These are phyloP conservation scores for Suhomyces pyralidae DNA, from an alignment of 805 yeast genomes.

Conservation along the genomic window DNA sequence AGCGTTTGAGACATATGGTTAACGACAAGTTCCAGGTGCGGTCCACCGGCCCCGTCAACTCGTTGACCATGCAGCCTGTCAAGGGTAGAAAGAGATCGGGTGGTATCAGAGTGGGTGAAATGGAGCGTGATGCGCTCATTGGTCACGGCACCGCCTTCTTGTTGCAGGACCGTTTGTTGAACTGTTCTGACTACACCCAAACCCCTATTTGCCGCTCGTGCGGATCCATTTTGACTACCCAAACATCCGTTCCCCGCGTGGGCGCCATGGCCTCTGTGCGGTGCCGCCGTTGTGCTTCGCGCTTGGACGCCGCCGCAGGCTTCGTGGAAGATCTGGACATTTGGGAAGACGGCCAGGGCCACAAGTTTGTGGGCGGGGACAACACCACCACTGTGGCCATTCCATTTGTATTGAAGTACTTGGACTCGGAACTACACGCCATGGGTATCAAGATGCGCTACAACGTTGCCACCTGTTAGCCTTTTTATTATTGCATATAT, in stretches of 20 bases:
- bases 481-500: not conserved
- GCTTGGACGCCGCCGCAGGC: slow-evolving; percentile 53
- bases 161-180: slow-evolving; percentile 89
- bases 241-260: slow-evolving; percentile 84
- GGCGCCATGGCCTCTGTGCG: slow-evolving; percentile 76
- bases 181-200: slow-evolving; percentile 94
- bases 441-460: slow-evolving; percentile 96
- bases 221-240: slow-evolving; percentile 89
- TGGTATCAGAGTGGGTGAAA: slow-evolving; percentile 99
- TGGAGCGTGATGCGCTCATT: slow-evolving; percentile 98
- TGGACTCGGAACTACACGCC: slow-evolving; percentile 93
- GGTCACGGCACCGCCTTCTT: slow-evolving; percentile 98
- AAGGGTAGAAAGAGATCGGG: slow-evolving; percentile 98
- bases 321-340: slow-evolving; percentile 66
- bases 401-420: slow-evolving; percentile 92
- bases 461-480: slow-evolving; percentile 51
- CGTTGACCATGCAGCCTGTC: slow-evolving; percentile 98
- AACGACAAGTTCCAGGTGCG: slow-evolving; percentile 99
- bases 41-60: slow-evolving; percentile 97
- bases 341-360: slow-evolving; percentile 98
- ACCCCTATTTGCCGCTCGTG: slow-evolving; percentile 86
- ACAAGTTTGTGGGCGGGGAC: slow-evolving; percentile 85
- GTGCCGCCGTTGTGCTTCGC: slow-evolving; percentile 88
- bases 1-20: slow-evolving; percentile 98
- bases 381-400: slow-evolving; percentile 94